A percentile compares a stretch with the other conserved stretches of the same genome.
Conservation (phyloP, 768 basidiomycete genomes). For the Crepidotus variabilis region DNA sequence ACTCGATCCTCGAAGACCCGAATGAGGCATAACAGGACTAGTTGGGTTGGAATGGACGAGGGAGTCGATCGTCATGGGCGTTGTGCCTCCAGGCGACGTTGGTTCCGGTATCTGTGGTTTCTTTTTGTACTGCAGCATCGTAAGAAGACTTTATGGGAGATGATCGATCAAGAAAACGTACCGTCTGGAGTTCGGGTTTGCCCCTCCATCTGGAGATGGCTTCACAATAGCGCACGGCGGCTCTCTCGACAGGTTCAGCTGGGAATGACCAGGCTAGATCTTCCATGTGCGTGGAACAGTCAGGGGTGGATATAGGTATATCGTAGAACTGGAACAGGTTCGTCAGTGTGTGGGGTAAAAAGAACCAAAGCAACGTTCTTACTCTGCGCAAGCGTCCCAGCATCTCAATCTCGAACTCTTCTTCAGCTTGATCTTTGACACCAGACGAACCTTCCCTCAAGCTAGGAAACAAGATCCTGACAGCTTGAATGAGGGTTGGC, state of each 20-base stretch:
- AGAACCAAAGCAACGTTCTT: constrained; percentile 22
- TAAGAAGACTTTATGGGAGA: constrained; percentile 22
- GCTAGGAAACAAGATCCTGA: constrained; percentile 65
- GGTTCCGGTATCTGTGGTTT: constrained; percentile 22
- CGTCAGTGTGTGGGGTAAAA: constrained; percentile 3
- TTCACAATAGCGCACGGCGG: constrained; percentile 76
- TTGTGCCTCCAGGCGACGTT: constrained; percentile 26
- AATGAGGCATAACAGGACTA: constrained; percentile 40
- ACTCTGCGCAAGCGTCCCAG: constrained; percentile 65
- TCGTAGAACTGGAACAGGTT: constrained; percentile 60
- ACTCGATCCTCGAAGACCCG: constrained; percentile 11
- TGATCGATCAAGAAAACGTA: constrained; percentile 26
- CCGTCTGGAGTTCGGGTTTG: constrained; percentile 80
- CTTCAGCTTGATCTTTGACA: constrained; percentile 51
- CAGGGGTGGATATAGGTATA: constrained; percentile 65
- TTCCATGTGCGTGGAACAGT: constrained; percentile 78
- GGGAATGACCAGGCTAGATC: constrained; percentile 77
- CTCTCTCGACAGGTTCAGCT: constrained; percentile 76
- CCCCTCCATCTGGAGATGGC: constrained; percentile 81
- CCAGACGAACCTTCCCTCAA: constrained; percentile 27
- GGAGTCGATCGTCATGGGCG: constrained; percentile 57
- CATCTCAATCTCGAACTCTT: constrained; percentile 77
- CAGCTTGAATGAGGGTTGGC: constrained; percentile 63
- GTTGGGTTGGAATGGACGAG: constrained; percentile 70
- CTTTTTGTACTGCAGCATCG: constrained; percentile 52